phyloP scores from a whole-genome alignment of 768 basidiomycete species.

The Phaffia tasmanica region DNA sequence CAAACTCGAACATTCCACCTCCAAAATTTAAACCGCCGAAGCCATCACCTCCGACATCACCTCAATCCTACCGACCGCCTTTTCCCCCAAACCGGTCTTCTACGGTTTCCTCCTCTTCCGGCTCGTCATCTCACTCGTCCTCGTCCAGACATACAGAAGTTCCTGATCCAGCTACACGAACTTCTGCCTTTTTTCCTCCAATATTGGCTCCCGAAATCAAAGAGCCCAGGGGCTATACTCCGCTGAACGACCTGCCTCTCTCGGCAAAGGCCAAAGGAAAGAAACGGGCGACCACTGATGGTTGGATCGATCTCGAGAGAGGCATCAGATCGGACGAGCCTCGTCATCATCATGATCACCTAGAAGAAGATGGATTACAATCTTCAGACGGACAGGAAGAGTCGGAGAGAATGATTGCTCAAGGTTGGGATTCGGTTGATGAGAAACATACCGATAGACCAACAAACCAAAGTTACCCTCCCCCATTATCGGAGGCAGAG shows the following conservation, averaged over 20 bases:
- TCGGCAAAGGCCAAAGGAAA: conserved; percentile 21
- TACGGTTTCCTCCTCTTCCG: conserved; percentile 4
- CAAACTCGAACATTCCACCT: too few species aligned
- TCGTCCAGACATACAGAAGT: too few species aligned
- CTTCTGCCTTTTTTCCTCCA: too few species aligned
- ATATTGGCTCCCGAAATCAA: too few species aligned
- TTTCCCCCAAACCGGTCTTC: background rate
- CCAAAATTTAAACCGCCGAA: background rate
- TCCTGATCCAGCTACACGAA: background rate
- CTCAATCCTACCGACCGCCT: background rate
- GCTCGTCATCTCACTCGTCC: background rate
- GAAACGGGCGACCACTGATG: background rate
- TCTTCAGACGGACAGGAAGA: background rate
- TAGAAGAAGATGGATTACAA: background rate
- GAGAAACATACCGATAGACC: background rate
- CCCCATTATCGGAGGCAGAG: conserved; percentile 11
- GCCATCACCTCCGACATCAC: background rate
- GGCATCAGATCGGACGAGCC: background rate
- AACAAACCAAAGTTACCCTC: background rate
- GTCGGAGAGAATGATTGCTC: background rate
- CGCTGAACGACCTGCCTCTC: conserved; percentile 5
- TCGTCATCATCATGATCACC: background rate
- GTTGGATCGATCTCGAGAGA: conserved; percentile 17
- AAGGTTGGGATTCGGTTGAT: conserved; percentile 10
- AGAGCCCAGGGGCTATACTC: conserved; percentile 1